Percentiles rank a stretch among this genome's conserved stretches.
Conservation (phyloP, 345 rosid genomes). For the Durio zibethinus region DNA sequence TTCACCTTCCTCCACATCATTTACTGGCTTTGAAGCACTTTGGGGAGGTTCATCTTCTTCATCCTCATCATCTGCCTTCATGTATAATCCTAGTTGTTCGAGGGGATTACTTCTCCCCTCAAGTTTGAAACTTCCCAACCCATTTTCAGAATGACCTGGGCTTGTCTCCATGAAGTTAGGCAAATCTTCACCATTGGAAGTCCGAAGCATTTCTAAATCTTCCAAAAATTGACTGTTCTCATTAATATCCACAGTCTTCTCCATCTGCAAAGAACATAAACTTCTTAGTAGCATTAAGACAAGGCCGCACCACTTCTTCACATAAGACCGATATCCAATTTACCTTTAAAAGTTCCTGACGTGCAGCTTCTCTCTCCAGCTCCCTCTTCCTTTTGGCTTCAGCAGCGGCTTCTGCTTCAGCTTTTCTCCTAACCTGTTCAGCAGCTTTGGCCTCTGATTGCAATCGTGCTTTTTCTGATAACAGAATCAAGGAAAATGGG, state of each 20-base stretch:
- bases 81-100: conserved; percentile 76
- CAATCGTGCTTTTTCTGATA: conserved; percentile 68
- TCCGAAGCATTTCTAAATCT: conserved; percentile 79
- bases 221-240: conserved; percentile 74
- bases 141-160: conserved; percentile 39
- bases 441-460: conserved; percentile 89
- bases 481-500: conserved; percentile 5
- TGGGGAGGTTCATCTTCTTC: conserved; percentile 47
- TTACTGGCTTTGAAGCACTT: conserved; percentile 23
- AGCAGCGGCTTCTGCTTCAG: conserved; percentile 76
- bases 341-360: conserved; percentile 79
- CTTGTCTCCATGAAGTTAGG: conserved; percentile 48
- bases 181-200: conserved; percentile 39
- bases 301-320: neutral
- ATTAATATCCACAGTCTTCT: conserved; percentile 86
- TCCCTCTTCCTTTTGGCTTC: conserved; percentile 74
- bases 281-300: neutral
- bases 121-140: conserved; percentile 65
- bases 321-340: neutral
- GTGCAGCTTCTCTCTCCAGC: conserved; percentile 85
- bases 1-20: conserved; percentile 59
- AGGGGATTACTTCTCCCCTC: conserved; percentile 68
- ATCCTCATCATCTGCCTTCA: conserved; percentile 67
- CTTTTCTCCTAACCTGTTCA: conserved; percentile 66
- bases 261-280: conserved; percentile 56